Conservation (phyloP, 108 stramenopile genomes). For the Aurantiochytrium sp. region DNA sequence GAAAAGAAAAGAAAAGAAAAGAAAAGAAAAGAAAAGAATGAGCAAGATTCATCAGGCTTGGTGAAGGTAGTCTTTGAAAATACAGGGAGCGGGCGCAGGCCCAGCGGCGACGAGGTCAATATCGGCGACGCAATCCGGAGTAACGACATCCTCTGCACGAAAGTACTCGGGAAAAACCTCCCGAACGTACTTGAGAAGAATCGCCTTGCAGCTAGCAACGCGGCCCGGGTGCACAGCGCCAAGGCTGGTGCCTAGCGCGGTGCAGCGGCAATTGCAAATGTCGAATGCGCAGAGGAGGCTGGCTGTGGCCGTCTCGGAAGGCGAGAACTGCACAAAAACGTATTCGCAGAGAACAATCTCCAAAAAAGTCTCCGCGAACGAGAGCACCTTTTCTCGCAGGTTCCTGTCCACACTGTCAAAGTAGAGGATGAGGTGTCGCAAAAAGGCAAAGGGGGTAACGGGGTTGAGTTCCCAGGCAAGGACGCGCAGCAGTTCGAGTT, state of each 20-base stretch:
- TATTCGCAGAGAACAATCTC: constrained; percentile 15
- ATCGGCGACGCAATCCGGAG: constrained; percentile 10
- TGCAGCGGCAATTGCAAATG: background rate
- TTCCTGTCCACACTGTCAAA: constrained; percentile 9
- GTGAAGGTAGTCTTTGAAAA: background rate
- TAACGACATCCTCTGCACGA: background rate
- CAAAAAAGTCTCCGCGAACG: background rate
- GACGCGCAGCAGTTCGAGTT: background rate
- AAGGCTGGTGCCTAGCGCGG: background rate
- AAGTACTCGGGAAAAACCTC: background rate
- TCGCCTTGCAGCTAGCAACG: background rate
- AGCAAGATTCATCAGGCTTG: too few relatives aligned
- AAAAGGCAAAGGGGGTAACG: background rate
- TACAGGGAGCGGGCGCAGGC: background rate
- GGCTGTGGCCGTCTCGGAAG: background rate
- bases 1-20: too few relatives aligned
- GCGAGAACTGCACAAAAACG: background rate
- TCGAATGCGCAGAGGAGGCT: background rate
- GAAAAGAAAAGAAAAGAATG: too few relatives aligned
- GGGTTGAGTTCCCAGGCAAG: constrained; percentile 1
- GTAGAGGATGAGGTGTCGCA: constrained; percentile 10
- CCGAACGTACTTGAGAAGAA: background rate
- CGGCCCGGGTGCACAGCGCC: background rate
- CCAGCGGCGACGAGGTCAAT: background rate
- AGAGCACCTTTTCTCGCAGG: constrained; percentile 1